These are phyloP conservation scores for Elongisporangium prolatum DNA, from an alignment of 352 stramenopile genomes.

Conservation along the genomic window DNA sequence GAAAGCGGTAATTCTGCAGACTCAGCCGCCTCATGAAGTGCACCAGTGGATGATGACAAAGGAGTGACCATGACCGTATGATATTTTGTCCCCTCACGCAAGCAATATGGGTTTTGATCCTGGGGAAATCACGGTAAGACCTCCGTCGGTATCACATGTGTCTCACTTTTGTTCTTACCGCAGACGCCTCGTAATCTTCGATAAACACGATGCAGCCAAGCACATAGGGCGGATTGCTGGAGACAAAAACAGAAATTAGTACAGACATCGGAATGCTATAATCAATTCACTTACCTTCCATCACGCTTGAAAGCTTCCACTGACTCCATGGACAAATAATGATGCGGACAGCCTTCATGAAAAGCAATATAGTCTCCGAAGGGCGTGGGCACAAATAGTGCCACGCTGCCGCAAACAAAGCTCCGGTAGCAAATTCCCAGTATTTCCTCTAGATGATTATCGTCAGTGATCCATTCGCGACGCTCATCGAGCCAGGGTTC, in stretches of 20 bases:
- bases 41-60: slow-evolving; percentile 32
- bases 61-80: slow-evolving; percentile 70
- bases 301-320: slow-evolving; percentile 70
- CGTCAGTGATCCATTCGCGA: slow-evolving; percentile 46
- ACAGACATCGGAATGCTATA: background rate
- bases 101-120: slow-evolving; percentile 60
- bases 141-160: slow-evolving; percentile 5
- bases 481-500: slow-evolving; percentile 25
- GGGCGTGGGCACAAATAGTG: slow-evolving; percentile 72
- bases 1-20: slow-evolving; percentile 60
- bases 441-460: slow-evolving; percentile 65
- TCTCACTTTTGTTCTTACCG: slow-evolving; percentile 20
- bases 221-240: slow-evolving; percentile 66
- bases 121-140: slow-evolving; percentile 6
- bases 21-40: slow-evolving; percentile 17
- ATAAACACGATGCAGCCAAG: slow-evolving; percentile 82
- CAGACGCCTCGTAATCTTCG: slow-evolving; percentile 65
- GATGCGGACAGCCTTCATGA: slow-evolving; percentile 76
- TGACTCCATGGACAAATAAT: slow-evolving; percentile 76
- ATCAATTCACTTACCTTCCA: slow-evolving; percentile 18
- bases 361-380: slow-evolving; percentile 86
- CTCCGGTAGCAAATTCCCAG: slow-evolving; percentile 83
- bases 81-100: slow-evolving; percentile 68
- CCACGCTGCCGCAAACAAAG: slow-evolving; percentile 64
- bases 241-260: slow-evolving; percentile 4